phyloP scores from a whole-genome alignment of 2,329 filamentous ascomycete genomes.

The Trichoderma koningiopsis region DNA sequence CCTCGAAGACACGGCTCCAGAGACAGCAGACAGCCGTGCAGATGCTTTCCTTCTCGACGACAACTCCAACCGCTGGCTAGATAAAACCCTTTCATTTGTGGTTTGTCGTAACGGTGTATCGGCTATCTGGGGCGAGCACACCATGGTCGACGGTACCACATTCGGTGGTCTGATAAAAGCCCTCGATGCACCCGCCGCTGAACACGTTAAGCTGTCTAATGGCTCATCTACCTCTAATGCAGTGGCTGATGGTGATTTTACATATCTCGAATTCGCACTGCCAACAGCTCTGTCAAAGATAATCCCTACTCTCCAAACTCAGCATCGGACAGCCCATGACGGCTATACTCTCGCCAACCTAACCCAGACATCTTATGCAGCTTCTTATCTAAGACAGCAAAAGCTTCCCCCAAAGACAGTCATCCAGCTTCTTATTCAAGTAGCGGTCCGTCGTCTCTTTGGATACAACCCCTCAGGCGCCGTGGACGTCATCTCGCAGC shows the following conservation, averaged over 20 bases:
- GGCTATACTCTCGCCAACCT: constrained; percentile 9
- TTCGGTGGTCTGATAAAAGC: constrained; percentile 8
- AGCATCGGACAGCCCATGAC: not conserved
- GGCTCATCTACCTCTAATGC: not conserved
- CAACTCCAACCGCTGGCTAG: constrained; percentile 27
- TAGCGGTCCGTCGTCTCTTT: constrained; percentile 5
- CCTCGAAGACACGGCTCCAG: constrained; percentile 26
- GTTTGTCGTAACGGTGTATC: constrained; percentile 25
- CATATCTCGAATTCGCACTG: not conserved
- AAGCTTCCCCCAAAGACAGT: constrained; percentile 11
- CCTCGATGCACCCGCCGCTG: not conserved
- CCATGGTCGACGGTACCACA: constrained; percentile 25
- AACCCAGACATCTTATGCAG: not conserved
- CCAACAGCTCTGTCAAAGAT: not conserved
- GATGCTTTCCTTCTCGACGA: constrained; percentile 6
- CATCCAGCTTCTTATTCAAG: constrained; percentile 7
- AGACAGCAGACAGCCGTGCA: not conserved
- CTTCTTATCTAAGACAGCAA: not conserved
- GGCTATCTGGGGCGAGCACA: constrained; percentile 23
- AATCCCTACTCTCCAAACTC: not conserved
- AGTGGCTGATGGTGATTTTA: not conserved
- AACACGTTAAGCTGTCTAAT: not conserved
- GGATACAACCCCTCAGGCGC: constrained; percentile 19
- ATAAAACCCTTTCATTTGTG: constrained; percentile 26
- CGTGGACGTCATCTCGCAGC: constrained; percentile 18